Percentiles rank a stretch among this genome's conserved stretches.
These are phyloP conservation scores for Irpex sp. DNA, from an alignment of 1,284 basidiomycete genomes.

Conservation along the genomic window DNA sequence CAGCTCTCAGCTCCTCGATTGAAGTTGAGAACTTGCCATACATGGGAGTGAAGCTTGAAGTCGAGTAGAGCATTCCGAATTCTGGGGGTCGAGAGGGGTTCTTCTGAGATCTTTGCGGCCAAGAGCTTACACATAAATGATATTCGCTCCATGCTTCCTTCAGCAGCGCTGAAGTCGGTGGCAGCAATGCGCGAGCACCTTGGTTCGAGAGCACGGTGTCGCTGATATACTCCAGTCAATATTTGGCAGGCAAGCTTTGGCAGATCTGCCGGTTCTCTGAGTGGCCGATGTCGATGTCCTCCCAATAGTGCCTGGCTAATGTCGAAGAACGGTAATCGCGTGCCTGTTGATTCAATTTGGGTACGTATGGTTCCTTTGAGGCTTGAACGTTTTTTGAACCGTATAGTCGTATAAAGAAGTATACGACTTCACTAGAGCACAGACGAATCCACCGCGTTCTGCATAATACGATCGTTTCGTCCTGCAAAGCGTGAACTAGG, in stretches of 20 bases:
- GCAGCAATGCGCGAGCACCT: not conserved
- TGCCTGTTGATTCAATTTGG: not conserved
- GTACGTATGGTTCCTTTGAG: not conserved
- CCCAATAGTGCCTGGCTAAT: not conserved
- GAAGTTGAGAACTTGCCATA: slow-evolving; percentile 2
- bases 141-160: not conserved
- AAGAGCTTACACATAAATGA: not conserved
- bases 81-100: not conserved
- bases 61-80: not conserved
- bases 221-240: not conserved
- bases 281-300: not conserved
- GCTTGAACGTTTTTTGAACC: not conserved
- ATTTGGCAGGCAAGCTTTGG: not conserved
- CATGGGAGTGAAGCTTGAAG: not conserved
- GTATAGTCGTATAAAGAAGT: too few relatives aligned
- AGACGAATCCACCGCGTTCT: too few relatives aligned
- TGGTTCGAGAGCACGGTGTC: not conserved
- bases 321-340: not conserved
- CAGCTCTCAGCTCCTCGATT: not conserved
- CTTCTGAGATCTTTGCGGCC: not conserved
- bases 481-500: not conserved
- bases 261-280: not conserved
- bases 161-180: not conserved
- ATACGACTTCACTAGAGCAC: too few relatives aligned
- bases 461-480: too few relatives aligned